Conservation (phyloP, 441 rosid genomes). For the Gossypium davidsonii region DNA sequence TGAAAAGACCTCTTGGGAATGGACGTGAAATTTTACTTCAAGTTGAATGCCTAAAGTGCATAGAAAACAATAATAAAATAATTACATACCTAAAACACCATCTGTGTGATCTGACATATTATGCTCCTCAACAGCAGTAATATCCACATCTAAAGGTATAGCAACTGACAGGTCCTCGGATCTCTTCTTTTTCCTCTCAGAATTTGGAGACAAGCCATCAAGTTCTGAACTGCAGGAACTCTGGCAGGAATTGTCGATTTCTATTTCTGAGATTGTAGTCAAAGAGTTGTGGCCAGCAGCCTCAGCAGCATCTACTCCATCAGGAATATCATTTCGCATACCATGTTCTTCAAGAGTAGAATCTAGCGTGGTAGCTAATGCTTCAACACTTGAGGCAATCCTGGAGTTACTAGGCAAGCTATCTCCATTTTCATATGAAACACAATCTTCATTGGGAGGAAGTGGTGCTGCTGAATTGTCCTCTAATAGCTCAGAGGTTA, state of each 20-base stretch:
- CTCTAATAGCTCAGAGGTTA: constrained; percentile 36
- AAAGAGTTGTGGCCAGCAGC: constrained; percentile 32
- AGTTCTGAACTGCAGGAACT: constrained; percentile 29
- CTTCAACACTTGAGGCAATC: constrained; percentile 31
- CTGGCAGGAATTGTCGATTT: constrained; percentile 35
- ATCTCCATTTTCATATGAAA: constrained; percentile 32
- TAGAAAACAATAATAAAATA: not conserved
- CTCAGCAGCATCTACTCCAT: constrained; percentile 36
- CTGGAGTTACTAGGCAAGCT: constrained; percentile 25
- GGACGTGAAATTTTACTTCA: constrained; percentile 4
- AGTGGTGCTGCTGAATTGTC: constrained; percentile 27
- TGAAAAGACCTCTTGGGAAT: not conserved
- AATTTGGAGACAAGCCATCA: constrained; percentile 32
- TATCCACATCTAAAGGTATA: constrained; percentile 27
- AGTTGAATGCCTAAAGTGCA: not conserved
- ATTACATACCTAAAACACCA: constrained; percentile 48
- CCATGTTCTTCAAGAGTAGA: constrained; percentile 25
- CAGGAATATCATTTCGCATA: constrained; percentile 16
- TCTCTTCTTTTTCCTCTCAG: constrained; percentile 29
- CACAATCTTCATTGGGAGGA: constrained; percentile 24
- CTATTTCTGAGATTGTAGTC: constrained; percentile 57
- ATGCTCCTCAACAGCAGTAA: constrained; percentile 30
- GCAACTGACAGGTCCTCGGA: constrained; percentile 34
- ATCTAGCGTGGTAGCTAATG: constrained; percentile 30
- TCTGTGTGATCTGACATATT: constrained; percentile 34